phyloP scores from a whole-genome alignment of 768 basidiomycete species.

The Xerocomellus intermedius region DNA sequence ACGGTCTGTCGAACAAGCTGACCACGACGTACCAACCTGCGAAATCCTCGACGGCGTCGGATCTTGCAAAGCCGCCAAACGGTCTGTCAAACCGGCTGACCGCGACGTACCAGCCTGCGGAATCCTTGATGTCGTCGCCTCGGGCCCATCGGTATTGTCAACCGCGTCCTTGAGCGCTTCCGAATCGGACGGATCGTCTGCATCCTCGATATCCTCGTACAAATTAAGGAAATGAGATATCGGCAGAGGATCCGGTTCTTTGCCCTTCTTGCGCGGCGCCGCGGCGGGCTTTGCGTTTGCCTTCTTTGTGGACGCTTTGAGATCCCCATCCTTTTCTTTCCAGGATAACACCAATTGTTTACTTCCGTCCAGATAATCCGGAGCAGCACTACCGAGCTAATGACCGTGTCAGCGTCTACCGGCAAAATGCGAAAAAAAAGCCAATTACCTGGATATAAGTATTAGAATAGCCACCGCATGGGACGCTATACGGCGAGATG shows the following conservation, averaged over 20 bases:
- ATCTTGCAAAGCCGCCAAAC: neutral
- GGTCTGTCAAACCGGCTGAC: neutral
- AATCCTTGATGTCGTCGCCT: constrained; percentile 5
- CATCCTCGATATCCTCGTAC: constrained; percentile 32
- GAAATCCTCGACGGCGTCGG: constrained; percentile 6
- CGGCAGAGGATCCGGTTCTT: constrained; percentile 10
- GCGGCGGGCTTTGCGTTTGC: neutral
- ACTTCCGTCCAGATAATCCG: constrained; percentile 19
- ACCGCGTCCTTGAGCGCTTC: constrained; percentile 14
- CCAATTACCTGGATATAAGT: constrained; percentile 51
- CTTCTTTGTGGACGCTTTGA: constrained; percentile 12
- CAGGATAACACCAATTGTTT: constrained; percentile 25
- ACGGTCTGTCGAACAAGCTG: neutral
- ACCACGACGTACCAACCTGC: constrained; percentile 11
- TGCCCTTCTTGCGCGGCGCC: constrained; percentile 19
- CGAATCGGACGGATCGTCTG: constrained; percentile 21
- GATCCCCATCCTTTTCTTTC: constrained; percentile 22
- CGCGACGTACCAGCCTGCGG: constrained; percentile 14
- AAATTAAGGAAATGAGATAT: constrained; percentile 2
- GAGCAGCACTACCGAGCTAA: constrained; percentile 21
- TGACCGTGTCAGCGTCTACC: neutral
- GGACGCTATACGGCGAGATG: constrained; percentile 46
- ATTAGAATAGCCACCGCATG: constrained; percentile 48
- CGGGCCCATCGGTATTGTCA: neutral
- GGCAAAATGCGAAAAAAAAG: neutral